Percentiles rank a stretch among this genome's conserved stretches.
Conservation (phyloP, 2,329 filamentous ascomycete species). For the Pseudocercospora fijiensis region DNA sequence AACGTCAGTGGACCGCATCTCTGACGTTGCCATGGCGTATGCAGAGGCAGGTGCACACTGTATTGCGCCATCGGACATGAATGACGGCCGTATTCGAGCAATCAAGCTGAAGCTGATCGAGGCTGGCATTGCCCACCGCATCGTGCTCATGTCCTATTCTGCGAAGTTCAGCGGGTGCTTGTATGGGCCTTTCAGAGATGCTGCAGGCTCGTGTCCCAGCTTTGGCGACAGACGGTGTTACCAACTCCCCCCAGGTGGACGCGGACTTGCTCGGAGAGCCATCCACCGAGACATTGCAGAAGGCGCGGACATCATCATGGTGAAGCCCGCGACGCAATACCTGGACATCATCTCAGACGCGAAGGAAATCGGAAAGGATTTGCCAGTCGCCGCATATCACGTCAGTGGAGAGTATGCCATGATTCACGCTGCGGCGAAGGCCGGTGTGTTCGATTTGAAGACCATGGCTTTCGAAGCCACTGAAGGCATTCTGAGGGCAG, state of each 20-base stretch:
- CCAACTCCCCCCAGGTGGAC: slow-evolving; percentile 88
- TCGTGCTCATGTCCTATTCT: slow-evolving; percentile 94
- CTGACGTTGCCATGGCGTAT: slow-evolving; percentile 96
- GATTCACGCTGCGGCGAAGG: slow-evolving; percentile 93
- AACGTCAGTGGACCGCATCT: slow-evolving; percentile 89
- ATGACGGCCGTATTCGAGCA: slow-evolving; percentile 92
- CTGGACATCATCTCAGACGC: slow-evolving; percentile 97
- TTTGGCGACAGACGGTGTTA: slow-evolving; percentile 97
- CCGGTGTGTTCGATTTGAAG: slow-evolving; percentile 93
- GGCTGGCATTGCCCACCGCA: slow-evolving; percentile 84
- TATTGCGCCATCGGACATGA: slow-evolving; percentile 97
- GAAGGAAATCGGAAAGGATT: slow-evolving; percentile 86
- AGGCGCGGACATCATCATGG: slow-evolving; percentile 98
- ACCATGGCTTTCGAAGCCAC: slow-evolving; percentile 93
- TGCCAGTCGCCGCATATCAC: slow-evolving; percentile 94
- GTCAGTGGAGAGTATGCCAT: slow-evolving; percentile 97
- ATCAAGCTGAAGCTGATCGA: slow-evolving; percentile 99
- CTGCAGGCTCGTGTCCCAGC: slow-evolving; percentile 82
- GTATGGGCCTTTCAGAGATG: slow-evolving; percentile 96
- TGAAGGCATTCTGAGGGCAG: slow-evolving; percentile 87
- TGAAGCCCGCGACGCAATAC: slow-evolving; percentile 94
- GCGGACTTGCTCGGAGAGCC: slow-evolving; percentile 85
- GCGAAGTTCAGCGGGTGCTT: slow-evolving; percentile 96
- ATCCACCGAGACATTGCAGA: slow-evolving; percentile 88
- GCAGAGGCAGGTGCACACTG: slow-evolving; percentile 95